Percentiles rank a stretch among this genome's conserved stretches.
Evolutionary conservation across 305 asterid genomes (phyloP).

Genomic region (Galium porrigens): DNA sequence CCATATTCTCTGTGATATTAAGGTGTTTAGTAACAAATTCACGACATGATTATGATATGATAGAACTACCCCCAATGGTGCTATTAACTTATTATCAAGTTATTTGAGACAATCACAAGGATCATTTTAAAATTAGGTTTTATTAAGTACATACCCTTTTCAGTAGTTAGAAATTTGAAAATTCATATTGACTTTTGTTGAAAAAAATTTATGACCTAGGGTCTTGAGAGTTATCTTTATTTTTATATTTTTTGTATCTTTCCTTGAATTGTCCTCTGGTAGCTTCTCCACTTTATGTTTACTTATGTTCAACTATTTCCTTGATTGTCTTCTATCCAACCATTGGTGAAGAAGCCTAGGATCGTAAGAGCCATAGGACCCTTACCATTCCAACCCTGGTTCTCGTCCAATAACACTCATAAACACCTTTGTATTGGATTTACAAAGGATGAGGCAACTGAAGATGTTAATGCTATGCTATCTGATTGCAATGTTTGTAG

Average conservation of each 20-base stretch:
- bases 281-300: not conserved
- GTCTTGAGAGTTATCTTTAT: too few relatives aligned
- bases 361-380: not conserved
- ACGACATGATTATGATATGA: not conserved
- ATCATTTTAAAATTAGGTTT: not conserved
- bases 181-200: not conserved
- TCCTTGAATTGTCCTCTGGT: not conserved
- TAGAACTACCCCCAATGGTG: not conserved
- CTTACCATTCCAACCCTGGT: not conserved
- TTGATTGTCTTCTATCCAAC: not conserved
- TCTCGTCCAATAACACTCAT: not conserved
- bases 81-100: not conserved
- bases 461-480: not conserved
- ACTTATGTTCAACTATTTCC: not conserved
- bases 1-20: not conserved
- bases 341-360: not conserved
- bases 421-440: not conserved
- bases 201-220: not conserved
- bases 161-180: not conserved
- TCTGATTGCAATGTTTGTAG: slow-evolving; percentile 1
- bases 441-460: not conserved
- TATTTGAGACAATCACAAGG: not conserved
- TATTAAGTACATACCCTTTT: not conserved
- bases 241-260: not conserved
- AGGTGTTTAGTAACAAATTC: not conserved